Evolutionary conservation across 129 eudicot species (phyloP), one percentile per base, ranked within the genome.

Genomic region (Daucus carota): DNA sequence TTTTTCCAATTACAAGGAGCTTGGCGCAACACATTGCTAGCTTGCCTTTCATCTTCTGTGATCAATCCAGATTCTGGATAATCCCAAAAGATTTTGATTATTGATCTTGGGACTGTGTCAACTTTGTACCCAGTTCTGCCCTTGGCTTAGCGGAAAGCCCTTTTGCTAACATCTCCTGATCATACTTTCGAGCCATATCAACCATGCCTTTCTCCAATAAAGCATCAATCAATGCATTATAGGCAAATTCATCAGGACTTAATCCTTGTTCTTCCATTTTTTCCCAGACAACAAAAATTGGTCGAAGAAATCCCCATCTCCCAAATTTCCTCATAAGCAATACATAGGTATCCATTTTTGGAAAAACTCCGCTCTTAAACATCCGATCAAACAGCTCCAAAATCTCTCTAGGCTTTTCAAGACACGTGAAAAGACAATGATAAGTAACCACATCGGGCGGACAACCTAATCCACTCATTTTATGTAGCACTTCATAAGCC

Each of bases 221-320:
- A 50, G 87, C 98, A 87, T 94, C 98, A 77, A 94, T 94, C 73
- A 94, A 79, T 38, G 97, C 97, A 81, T 89, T 90, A 78, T 93
- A 93, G 28, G 97, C 98, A 81, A 76, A 83, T 77, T 78, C 97
- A 73, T 86, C 86, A 0, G 98, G 98, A 84, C 97, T 87, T 82
- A 87, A 74, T 1, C 96, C 93, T 72, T 86, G 90, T 46, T 89
- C 90, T 80, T 84, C 85, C 93, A 94, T 94, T 80, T 87, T 94
- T 70, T 91, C 73, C 98, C 97, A 91, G 66, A 94, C 78, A 65
- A 81, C 75, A 54, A 89, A 84, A 82, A 91, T 84, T 0, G 98
- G 98, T 76, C 96, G 81, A 57, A 94, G 92, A 82, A 91, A 94
- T 62, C 98, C 97, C 97, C 98, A 94, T 74, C 96, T 89, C 81